Base-by-base conservation (phyloP, 352 stramenopile genomes). In the Salisapilia sapeloensis region DNA sequence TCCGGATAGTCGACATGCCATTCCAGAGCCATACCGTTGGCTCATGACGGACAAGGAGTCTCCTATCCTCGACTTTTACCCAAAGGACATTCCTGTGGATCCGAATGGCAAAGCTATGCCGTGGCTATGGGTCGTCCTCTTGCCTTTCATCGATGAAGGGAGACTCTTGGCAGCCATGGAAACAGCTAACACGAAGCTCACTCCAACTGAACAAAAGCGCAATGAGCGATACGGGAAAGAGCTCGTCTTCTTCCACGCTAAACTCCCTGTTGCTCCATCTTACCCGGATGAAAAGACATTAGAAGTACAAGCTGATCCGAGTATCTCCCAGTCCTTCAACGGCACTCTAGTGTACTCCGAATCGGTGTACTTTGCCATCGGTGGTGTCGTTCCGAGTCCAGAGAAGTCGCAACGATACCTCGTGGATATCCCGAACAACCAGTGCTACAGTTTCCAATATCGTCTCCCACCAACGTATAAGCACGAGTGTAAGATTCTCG, bases 71-170 rank as follows among this genome's bases (percentile, higher is more conserved):
- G 81, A 99, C 38, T 97, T 97, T 50, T 97, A 97, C 53, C 89
- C 87, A 2, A 90, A 77, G 46, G 82, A 97, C 18, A 93, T 98
- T 24, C 71, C 87, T 13, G 80, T 96, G 21, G 96, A 99, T 58
- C 92, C 94, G 1, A 99, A 99, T 53, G 96, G 96, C 17, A 98
- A 99, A 50, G 77, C 83, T 0, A 97, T 98, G 80, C 92, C 92
- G 16, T 99, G 96, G 96, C 61, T 98, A 7, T 98, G 93, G 92
- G 93, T 99, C 11, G 93, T 97, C 16, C 56, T 99, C 23, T 65
- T 99, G 8, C 93, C 95, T 14, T 99, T 99, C 44, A 98, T 99
- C 44, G 93, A 99, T 36, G 92, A 99, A 64, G 55, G 77, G 29
- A 62, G 93, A 9, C 58, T 99, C 19, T 44, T 98, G 6, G 50